These are phyloP conservation scores for Eucalyptus sp. DNA, from an alignment of 345 rosid genomes.

Conservation along the genomic window DNA sequence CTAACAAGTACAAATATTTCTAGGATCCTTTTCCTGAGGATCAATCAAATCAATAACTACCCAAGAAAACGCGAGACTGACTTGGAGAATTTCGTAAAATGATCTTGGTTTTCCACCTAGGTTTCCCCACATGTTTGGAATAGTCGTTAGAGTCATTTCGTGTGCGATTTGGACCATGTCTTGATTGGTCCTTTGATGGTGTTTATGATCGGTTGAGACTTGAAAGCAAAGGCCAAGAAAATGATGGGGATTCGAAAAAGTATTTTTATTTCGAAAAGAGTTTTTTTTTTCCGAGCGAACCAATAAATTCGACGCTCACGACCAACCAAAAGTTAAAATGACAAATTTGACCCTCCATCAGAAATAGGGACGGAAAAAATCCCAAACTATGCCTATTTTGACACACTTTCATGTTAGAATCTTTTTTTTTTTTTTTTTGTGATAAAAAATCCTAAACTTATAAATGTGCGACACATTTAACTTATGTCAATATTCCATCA, in stretches of 20 bases:
- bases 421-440: no score
- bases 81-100: neutral
- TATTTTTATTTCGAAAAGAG: neutral
- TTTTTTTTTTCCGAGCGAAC: fast-evolving
- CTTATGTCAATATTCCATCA: no score
- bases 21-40: neutral
- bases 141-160: neutral
- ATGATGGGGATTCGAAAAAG: neutral
- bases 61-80: neutral
- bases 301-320: neutral
- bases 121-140: neutral
- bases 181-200: neutral
- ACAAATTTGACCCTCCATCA: neutral
- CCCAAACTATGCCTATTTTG: no score
- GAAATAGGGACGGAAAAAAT: no score
- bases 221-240: neutral
- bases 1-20: neutral
- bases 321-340: neutral
- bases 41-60: neutral
- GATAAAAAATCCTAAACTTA: no score
- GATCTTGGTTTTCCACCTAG: neutral
- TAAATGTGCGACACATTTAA: no score
- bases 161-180: neutral
- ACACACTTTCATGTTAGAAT: no score
- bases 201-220: neutral